Base-by-base conservation (phyloP, 2,329 filamentous ascomycete species). In the Colletotrichum aenigma region DNA sequence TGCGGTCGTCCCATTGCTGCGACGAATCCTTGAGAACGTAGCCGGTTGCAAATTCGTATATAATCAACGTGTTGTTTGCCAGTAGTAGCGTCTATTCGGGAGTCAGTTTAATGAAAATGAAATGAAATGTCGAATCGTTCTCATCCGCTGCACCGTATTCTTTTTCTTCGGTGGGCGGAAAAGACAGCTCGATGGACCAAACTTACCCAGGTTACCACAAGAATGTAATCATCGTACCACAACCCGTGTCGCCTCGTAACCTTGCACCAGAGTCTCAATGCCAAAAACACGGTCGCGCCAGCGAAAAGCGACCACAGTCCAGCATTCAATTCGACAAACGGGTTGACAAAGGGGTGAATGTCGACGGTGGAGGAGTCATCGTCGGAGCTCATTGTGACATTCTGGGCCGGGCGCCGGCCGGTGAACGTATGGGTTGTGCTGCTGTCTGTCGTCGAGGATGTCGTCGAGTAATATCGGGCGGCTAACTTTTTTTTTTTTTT, bases 1-100 rank as follows among this genome's bases (percentile, higher is more conserved):
- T 89, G 70, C 84, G 85, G 76, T 89, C 87, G 74, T 87, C 86
- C 88, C 88, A 90, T 21, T 81, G 78, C n/a, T 86, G 79, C 1
- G 82, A 79, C 7, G 82, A 82, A 76, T 83, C 77, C 32, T 82
- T 69, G 43, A 84, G 80, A 2, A 88, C 84, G 76, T 89, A 89
- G 66, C 88, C 88, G 9, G 85, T 89, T 8, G 85, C 87, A 71
- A 87, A 90, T 74, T 89, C 82, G 64, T 86, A 77, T 2, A 86
- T 79, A 70, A 89, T 89, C 18, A 89, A 78, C 64, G 80, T 84
- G 75, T 89, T 84, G 79, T 87, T 89, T 48, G 81, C 79, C n/a
- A 87, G 80, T 6, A 88, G 82, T 6, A 89, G 24, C 79, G 9
- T 83, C 43, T 88, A 15, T 21, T 62, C 2, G 26, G 21, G 7